Conservation (phyloP, 768 basidiomycete genomes). For the Russula foetens region DNA sequence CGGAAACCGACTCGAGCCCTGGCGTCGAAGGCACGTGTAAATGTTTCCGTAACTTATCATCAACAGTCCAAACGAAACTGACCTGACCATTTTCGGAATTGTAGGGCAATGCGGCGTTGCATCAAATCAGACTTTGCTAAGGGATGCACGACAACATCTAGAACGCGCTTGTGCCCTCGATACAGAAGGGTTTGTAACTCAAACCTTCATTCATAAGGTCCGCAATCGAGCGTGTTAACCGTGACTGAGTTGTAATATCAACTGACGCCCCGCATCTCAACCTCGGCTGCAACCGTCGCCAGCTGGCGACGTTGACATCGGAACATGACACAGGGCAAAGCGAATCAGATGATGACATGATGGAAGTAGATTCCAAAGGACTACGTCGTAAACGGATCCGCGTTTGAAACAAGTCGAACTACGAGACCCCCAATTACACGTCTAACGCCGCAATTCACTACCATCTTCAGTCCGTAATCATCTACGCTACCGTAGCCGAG, state of each 20-base stretch:
- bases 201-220: slow-evolving; percentile 49
- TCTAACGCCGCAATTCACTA: not conserved
- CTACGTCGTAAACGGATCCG: slow-evolving; percentile 33
- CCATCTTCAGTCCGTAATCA: not conserved
- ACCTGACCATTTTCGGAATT: not conserved
- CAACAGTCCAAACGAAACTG: not conserved
- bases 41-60: not conserved
- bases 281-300: not conserved
- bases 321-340: slow-evolving; percentile 13
- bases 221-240: not conserved
- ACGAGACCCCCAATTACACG: not conserved
- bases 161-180: slow-evolving; percentile 56
- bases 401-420: not conserved
- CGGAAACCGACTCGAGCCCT: not conserved
- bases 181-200: slow-evolving; percentile 44
- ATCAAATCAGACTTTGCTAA: slow-evolving; percentile 31
- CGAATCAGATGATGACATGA: slow-evolving; percentile 34
- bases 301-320: slow-evolving; percentile 16
- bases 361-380: slow-evolving; percentile 22
- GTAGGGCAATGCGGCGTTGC: not conserved
- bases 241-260: not conserved
- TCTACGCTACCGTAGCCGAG: not conserved
- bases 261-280: not conserved
- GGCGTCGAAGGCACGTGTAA: slow-evolving; percentile 4
- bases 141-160: slow-evolving; percentile 56